Conservation (phyloP, 768 basidiomycete genomes). For the Agaricus sinodeliciosus region DNA sequence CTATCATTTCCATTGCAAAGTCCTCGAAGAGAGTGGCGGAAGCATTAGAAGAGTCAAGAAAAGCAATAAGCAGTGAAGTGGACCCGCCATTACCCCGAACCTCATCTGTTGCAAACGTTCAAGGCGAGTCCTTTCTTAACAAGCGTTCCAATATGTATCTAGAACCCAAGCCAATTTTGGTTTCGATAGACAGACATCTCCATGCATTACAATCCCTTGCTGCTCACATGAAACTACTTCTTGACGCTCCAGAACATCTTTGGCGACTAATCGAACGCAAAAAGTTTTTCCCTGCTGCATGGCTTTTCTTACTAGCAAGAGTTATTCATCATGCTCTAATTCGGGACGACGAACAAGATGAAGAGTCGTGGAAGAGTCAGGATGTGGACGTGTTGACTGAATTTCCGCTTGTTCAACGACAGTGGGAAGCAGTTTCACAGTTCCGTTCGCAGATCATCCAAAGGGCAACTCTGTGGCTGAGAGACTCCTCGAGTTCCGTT, state of each 20-base stretch:
- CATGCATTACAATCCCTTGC: conserved; percentile 68
- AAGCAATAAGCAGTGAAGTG: conserved; percentile 42
- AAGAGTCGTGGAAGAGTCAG: conserved; percentile 48
- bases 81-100: conserved; percentile 36
- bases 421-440: conserved; percentile 87
- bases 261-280: conserved; percentile 83
- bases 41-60: conserved; percentile 57
- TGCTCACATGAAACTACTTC: conserved; percentile 84
- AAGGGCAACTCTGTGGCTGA: conserved; percentile 77
- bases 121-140: conserved; percentile 28
- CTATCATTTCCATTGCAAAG: conserved; percentile 69
- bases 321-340: conserved; percentile 77
- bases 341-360: conserved; percentile 57
- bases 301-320: conserved; percentile 80
- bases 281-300: conserved; percentile 76
- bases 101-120: conserved; percentile 30
- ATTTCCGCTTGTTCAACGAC: conserved; percentile 83
- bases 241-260: conserved; percentile 88
- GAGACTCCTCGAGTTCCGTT: conserved; percentile 46
- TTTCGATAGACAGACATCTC: conserved; percentile 53
- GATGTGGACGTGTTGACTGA: conserved; percentile 67
- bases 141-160: neutral
- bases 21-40: conserved; percentile 61
- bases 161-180: neutral
- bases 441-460: conserved; percentile 87